A percentile compares a stretch with the other conserved stretches of the same genome.
phyloP scores from a whole-genome alignment of 345 rosid genomes.

The Citrus cavaleriei region DNA sequence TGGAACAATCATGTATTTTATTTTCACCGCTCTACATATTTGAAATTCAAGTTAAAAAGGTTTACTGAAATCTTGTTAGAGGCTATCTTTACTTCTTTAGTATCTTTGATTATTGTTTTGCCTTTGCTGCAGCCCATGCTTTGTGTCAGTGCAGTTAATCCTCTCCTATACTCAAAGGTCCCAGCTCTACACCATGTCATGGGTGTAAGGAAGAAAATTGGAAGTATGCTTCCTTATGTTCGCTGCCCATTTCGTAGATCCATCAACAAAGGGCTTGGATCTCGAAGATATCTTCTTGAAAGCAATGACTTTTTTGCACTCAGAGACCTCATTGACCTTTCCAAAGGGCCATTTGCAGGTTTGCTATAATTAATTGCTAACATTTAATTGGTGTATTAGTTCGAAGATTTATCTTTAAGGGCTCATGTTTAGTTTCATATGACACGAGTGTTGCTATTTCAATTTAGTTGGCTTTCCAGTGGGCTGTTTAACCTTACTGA shows the following conservation, averaged over 20 bases:
- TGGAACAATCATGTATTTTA: neutral
- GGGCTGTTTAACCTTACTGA: neutral
- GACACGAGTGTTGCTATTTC: neutral
- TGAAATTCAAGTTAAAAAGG: neutral
- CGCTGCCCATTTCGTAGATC: slow-evolving; percentile 89
- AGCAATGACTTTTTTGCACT: slow-evolving; percentile 86
- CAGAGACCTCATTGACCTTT: slow-evolving; percentile 91
- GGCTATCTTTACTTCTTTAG: slow-evolving; percentile 14
- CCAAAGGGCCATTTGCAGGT: slow-evolving; percentile 99
- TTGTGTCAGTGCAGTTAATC: slow-evolving; percentile 94
- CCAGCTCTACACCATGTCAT: slow-evolving; percentile 83
- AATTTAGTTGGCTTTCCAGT: neutral
- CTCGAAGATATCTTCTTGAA: slow-evolving; percentile 92
- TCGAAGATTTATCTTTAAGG: neutral
- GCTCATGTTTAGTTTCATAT: neutral
- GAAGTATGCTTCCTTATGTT: slow-evolving; percentile 74
- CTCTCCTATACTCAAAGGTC: slow-evolving; percentile 79
- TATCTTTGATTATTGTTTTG: slow-evolving; percentile 17
- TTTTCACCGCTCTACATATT: neutral
- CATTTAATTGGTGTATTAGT: neutral
- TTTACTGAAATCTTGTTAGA: neutral
- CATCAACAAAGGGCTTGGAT: slow-evolving; percentile 74
- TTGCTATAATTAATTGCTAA: slow-evolving; percentile 14
- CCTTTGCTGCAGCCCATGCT: slow-evolving; percentile 81
- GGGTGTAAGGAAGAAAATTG: slow-evolving; percentile 66